Conservation (phyloP, 2,329 filamentous ascomycete species). For the Pseudocercospora vitis region DNA sequence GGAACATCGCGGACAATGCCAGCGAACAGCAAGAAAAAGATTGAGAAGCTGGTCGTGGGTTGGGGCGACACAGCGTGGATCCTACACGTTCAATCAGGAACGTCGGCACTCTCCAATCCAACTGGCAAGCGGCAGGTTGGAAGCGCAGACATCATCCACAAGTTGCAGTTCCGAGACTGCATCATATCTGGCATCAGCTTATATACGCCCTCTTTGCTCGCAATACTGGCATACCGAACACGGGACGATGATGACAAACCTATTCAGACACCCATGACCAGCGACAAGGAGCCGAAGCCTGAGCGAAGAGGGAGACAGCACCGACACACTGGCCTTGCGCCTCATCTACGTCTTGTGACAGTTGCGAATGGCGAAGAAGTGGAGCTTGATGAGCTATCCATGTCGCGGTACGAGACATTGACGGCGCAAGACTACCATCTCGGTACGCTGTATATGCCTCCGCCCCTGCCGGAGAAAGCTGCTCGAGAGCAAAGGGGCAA, state of each 20-base stretch:
- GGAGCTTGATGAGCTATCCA: slow-evolving; percentile 79
- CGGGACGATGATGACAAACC: slow-evolving; percentile 67
- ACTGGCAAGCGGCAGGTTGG: slow-evolving; percentile 73
- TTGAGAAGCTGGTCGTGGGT: slow-evolving; percentile 82
- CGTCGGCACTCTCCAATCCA: slow-evolving; percentile 61
- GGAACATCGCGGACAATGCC: slow-evolving; percentile 26
- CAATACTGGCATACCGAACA: slow-evolving; percentile 87
- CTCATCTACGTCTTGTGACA: slow-evolving; percentile 88
- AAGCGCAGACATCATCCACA: slow-evolving; percentile 85
- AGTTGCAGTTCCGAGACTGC: slow-evolving; percentile 87
- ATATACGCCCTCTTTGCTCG: slow-evolving; percentile 87
- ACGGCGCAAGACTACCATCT: slow-evolving; percentile 91
- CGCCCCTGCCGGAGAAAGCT: slow-evolving; percentile 60
- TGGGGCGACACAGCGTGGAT: slow-evolving; percentile 98
- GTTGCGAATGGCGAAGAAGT: slow-evolving; percentile 78
- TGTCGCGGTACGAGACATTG: slow-evolving; percentile 83
- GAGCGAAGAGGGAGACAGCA: slow-evolving; percentile 63
- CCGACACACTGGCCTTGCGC: slow-evolving; percentile 76
- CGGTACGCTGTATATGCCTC: slow-evolving; percentile 74
- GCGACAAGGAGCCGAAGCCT: slow-evolving; percentile 53
- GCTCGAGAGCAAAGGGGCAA: slow-evolving; percentile 64
- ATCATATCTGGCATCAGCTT: slow-evolving; percentile 95
- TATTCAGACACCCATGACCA: slow-evolving; percentile 37
- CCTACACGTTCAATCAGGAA: slow-evolving; percentile 76
- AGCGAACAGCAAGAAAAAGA: slow-evolving; percentile 35